Evolutionary conservation across 1,284 basidiomycete species (phyloP), one percentile per base, ranked within the genome.

Genomic region (Ganoderma sinense): DNA sequence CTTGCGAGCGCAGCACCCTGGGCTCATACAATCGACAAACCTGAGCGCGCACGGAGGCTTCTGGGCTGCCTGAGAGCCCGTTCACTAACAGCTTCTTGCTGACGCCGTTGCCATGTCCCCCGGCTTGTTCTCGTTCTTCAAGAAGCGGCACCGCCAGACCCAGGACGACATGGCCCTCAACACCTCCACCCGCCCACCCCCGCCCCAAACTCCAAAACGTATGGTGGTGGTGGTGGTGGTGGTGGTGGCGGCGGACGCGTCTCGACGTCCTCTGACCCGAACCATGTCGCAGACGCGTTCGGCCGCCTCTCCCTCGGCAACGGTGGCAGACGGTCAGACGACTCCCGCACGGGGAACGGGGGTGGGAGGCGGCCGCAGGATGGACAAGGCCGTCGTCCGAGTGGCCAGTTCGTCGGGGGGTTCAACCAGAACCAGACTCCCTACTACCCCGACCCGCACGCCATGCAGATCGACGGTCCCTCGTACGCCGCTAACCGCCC

Each of bases 401-500:
- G 62, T 40, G 56, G 60, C 20, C 60, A 39, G 29, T 80, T 83
- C 70, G 69, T 81, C 62, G 80, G 80, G 1, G 80, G 80, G 31
- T 80, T 83, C 74, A 43, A 64, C 75, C 23, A 51, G 48, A 75
- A 6, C 66, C 64, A 62, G 48, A 1, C 36, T 59, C n/a, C 64
- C 45, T 53, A 68, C 60, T 26, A 59, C 60, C 31, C 67, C 26
- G 29, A 65, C 43, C 39, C 68, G 13, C 33, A 65, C 55, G 43
- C 62, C 48, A 43, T 61, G 36, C 40, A 65, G 62, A 8, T 43
- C 36, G 31, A 66, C 29, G 41, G 55, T 31, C 41, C 48, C 23
- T 26, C 48, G 23, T 51, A 51, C 23, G 10, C 7, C 23, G 23
- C 8, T 4, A 13, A 48, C 45, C 20, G 45, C 1, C 20, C n/a